These are phyloP conservation scores for Biscogniauxia mediterranea DNA, from an alignment of 2,329 filamentous ascomycete species.

Conservation along the genomic window DNA sequence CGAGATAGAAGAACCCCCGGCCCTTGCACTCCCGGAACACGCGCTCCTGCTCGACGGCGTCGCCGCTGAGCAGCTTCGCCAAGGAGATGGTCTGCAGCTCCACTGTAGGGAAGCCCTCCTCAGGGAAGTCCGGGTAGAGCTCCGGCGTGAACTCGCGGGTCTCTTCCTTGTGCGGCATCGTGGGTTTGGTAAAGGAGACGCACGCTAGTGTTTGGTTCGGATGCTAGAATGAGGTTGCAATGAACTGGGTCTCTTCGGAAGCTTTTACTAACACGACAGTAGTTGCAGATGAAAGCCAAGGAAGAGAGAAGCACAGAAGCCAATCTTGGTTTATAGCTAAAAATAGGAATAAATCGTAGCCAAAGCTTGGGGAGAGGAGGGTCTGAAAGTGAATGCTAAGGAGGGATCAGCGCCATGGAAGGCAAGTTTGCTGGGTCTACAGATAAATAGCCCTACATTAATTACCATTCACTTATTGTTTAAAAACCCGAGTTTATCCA, in stretches of 20 bases:
- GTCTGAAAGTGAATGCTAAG: no score
- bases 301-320: no score
- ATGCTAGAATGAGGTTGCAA: neutral
- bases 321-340: no score
- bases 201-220: neutral
- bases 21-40: conserved; percentile 28
- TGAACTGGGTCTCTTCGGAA: neutral
- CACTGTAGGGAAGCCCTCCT: conserved; percentile 24
- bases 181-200: neutral
- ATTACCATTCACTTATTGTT: no score
- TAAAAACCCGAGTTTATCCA: no score
- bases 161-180: conserved; percentile 28
- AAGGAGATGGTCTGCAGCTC: conserved; percentile 31
- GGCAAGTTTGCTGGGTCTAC: no score
- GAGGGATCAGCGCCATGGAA: no score
- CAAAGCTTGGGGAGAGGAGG: no score
- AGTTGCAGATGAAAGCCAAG: no score
- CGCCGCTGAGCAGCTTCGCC: conserved; percentile 22
- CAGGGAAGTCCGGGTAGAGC: conserved; percentile 28
- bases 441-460: no score
- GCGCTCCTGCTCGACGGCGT: conserved; percentile 22
- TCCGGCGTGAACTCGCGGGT: conserved; percentile 27
- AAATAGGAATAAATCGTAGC: no score
- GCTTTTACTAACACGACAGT: no score
- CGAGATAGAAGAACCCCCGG: conserved; percentile 35